phyloP scores from a whole-genome alignment of 2,329 filamentous ascomycete genomes.

The Amesomyces nigricolor region DNA sequence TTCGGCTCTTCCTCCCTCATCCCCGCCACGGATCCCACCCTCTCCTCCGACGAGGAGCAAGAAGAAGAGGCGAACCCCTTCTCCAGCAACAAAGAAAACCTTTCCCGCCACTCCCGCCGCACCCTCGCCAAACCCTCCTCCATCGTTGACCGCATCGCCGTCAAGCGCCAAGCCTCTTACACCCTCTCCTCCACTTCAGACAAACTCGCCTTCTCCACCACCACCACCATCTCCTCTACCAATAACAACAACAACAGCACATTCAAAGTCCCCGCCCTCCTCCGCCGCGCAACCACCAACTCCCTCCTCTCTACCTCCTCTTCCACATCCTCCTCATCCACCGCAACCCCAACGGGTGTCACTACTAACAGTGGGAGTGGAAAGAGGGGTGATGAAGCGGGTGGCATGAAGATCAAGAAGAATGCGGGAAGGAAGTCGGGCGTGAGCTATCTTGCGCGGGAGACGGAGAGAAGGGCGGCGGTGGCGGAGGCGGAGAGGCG shows the following conservation, averaged over 20 bases:
- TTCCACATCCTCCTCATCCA: slow-evolving; percentile 30
- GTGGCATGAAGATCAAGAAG: slow-evolving; percentile 51
- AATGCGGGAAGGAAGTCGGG: slow-evolving; percentile 56
- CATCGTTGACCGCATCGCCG: slow-evolving; percentile 68
- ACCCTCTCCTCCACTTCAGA: slow-evolving; percentile 28
- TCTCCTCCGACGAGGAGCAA: slow-evolving; percentile 48
- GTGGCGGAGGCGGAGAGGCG: slow-evolving; percentile 53
- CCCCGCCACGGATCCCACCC: slow-evolving; percentile 42
- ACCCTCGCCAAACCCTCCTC: slow-evolving; percentile 40
- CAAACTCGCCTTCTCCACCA: slow-evolving; percentile 27
- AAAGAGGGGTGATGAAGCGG: slow-evolving; percentile 33
- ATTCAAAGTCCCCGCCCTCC: slow-evolving; percentile 65
- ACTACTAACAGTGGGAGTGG: slow-evolving; percentile 24
- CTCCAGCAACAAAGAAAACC: slow-evolving; percentile 46
- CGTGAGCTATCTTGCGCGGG: slow-evolving; percentile 54
- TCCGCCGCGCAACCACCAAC: slow-evolving; percentile 69
- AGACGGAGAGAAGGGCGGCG: slow-evolving; percentile 51
- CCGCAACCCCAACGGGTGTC: slow-evolving; percentile 32
- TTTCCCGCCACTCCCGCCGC: slow-evolving; percentile 37
- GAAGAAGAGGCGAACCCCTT: slow-evolving; percentile 36
- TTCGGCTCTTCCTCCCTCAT: slow-evolving; percentile 43
- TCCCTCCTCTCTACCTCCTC: slow-evolving; percentile 38
- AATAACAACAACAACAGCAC: slow-evolving; percentile 25
- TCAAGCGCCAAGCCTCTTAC: slow-evolving; percentile 52
- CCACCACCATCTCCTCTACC: slow-evolving; percentile 30